Conservation (phyloP, 2,329 filamentous ascomycete species). For the Fusarium duplospermum region DNA sequence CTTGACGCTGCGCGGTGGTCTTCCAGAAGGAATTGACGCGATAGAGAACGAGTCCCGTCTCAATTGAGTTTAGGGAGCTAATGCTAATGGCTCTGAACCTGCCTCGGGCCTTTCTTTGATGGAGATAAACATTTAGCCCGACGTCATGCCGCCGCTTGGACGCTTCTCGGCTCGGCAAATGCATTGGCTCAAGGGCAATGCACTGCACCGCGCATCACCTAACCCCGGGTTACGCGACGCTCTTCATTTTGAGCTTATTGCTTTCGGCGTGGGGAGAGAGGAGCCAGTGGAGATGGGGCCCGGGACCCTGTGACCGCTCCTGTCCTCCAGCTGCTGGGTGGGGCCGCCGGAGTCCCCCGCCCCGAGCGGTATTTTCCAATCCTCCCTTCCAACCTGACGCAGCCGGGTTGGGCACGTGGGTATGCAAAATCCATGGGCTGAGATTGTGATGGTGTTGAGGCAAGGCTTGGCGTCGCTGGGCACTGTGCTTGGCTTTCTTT, state of each 20-base stretch:
- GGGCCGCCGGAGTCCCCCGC: not conserved
- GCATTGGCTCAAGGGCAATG: not conserved
- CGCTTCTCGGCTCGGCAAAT: not conserved
- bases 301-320: not conserved
- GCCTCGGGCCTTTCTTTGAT: not conserved
- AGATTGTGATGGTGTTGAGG: not conserved
- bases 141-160: not conserved
- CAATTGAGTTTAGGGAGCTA: not conserved
- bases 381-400: constrained; percentile 1
- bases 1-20: not conserved
- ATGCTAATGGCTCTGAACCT: not conserved
- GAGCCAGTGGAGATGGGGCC: not conserved
- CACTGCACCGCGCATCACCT: not conserved
- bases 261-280: not conserved
- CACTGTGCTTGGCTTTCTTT: not conserved
- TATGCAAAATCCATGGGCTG: not conserved
- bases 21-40: not conserved
- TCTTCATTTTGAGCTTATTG: not conserved
- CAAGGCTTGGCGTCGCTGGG: not conserved
- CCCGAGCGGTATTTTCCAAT: not conserved
- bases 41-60: not conserved
- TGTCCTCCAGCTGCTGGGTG: not conserved
- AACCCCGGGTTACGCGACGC: not conserved
- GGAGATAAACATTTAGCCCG: not conserved
- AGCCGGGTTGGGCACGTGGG: constrained; percentile 8